Percentiles rank a stretch among this genome's conserved stretches.
phyloP scores from a whole-genome alignment of 2,329 filamentous ascomycete genomes.

The Colletotrichum filicis region DNA sequence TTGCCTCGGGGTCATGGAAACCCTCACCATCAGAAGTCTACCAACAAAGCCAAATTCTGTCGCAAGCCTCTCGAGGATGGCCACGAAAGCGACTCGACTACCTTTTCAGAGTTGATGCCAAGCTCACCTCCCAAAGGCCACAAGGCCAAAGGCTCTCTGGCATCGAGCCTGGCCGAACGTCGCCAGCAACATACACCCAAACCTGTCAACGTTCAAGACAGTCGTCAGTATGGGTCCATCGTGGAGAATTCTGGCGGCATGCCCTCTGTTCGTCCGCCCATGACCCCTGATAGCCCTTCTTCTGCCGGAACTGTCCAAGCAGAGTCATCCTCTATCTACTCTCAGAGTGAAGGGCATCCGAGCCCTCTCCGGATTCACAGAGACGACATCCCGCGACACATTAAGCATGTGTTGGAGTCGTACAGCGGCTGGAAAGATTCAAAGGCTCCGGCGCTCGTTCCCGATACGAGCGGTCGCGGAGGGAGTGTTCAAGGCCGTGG shows the following conservation, averaged over 20 bases:
- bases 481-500: neutral
- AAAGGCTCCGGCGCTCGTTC: neutral
- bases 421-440: slow-evolving; percentile 29
- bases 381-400: slow-evolving; percentile 18
- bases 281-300: slow-evolving; percentile 12
- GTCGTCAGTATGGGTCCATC: slow-evolving; percentile 23
- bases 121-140: neutral
- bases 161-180: slow-evolving; percentile 32
- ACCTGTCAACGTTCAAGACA: slow-evolving; percentile 17
- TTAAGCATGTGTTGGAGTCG: slow-evolving; percentile 30
- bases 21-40: neutral
- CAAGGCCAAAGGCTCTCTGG: slow-evolving; percentile 14
- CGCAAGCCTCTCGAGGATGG: neutral
- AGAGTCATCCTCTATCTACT: slow-evolving; percentile 35
- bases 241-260: neutral
- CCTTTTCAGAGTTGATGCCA: slow-evolving; percentile 32
- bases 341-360: slow-evolving; percentile 18
- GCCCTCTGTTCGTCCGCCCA: slow-evolving; percentile 39
- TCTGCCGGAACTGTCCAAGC: neutral
- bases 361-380: slow-evolving; percentile 17
- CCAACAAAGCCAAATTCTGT: neutral
- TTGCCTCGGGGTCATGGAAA: neutral
- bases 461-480: neutral
- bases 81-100: slow-evolving; percentile 24
- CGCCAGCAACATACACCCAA: slow-evolving; percentile 21